These are phyloP conservation scores for Rosa persica DNA, from an alignment of 306 rosid genomes.

Conservation along the genomic window DNA sequence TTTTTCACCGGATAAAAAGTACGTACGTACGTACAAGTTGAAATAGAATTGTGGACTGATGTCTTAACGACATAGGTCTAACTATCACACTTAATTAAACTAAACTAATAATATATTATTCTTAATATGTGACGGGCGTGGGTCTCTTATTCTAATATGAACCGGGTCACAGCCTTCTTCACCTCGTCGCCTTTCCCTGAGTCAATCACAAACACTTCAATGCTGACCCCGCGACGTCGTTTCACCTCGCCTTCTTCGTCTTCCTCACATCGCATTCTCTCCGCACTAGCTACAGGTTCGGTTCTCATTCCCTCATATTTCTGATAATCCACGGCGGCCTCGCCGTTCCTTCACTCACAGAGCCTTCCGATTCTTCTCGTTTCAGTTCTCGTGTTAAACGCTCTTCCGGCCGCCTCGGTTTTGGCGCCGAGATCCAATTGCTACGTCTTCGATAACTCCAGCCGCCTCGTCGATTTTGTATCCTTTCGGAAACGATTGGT, in stretches of 20 bases:
- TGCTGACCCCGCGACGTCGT: conserved; percentile 23
- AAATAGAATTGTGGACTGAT: too few relatives aligned
- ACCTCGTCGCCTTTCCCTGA: background rate
- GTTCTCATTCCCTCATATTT: background rate
- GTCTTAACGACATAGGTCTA: too few relatives aligned
- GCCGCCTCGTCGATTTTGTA: conserved; percentile 91
- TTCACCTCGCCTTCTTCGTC: background rate
- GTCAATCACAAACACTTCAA: conserved; percentile 7
- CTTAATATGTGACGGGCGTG: too few relatives aligned
- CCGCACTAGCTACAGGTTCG: conserved; percentile 21
- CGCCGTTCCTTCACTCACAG: background rate
- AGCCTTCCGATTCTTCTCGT: background rate
- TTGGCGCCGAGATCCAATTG: conserved; percentile 67
- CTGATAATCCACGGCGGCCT: background rate
- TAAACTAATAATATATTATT: too few relatives aligned
- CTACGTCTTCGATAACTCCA: conserved; percentile 73
- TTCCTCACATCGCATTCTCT: background rate
- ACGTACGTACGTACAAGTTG: too few relatives aligned
- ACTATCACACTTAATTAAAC: too few relatives aligned
- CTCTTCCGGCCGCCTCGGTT: conserved; percentile 45
- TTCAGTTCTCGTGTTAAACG: conserved; percentile 56
- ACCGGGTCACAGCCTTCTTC: background rate
- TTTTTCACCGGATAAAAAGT: too few relatives aligned
- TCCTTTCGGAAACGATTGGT: conserved; percentile 35
- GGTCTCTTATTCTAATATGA: too few relatives aligned